These are phyloP conservation scores for Hypomyces rosellus DNA, from an alignment of 2,329 filamentous ascomycete genomes.

Conservation along the genomic window DNA sequence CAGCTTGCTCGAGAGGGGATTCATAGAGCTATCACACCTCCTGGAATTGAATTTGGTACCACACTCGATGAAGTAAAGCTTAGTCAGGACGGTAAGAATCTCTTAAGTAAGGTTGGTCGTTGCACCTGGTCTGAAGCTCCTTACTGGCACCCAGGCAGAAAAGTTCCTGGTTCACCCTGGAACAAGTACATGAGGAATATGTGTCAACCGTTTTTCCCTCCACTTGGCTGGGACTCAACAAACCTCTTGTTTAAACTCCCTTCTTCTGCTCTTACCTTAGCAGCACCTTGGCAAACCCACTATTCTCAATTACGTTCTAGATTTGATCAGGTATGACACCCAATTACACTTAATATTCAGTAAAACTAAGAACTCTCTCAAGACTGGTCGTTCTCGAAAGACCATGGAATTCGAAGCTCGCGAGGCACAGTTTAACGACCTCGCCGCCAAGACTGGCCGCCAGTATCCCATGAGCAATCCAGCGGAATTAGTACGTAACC, in stretches of 20 bases:
- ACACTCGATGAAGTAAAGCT: slow-evolving; percentile 16
- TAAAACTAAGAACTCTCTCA: not conserved
- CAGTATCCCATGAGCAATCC: slow-evolving; percentile 2
- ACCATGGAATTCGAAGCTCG: not conserved
- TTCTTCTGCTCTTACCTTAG: slow-evolving; percentile 6
- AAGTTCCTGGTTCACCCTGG: slow-evolving; percentile 9
- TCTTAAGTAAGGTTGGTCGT: slow-evolving; percentile 6
- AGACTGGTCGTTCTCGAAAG: slow-evolving; percentile 1
- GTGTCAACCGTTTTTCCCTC: slow-evolving; percentile 4
- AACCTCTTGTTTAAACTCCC: slow-evolving; percentile 6
- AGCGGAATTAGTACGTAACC: not conserved
- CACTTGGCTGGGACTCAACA: not conserved
- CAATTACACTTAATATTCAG: not conserved
- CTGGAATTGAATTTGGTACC: slow-evolving; percentile 17
- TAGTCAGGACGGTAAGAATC: slow-evolving; percentile 10
- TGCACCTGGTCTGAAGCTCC: not conserved
- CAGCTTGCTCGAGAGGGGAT: slow-evolving; percentile 12
- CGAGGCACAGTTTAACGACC: slow-evolving; percentile 1
- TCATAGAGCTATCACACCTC: slow-evolving; percentile 2
- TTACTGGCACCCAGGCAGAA: slow-evolving; percentile 7
- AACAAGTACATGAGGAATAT: slow-evolving; percentile 10
- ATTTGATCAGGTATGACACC: slow-evolving; percentile 8
- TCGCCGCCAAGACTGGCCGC: not conserved
- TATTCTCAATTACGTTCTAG: slow-evolving; percentile 3
- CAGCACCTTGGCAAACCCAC: slow-evolving; percentile 1